Evolutionary conservation across 306 rosid species (phyloP), one percentile per base, ranked within the genome.

Genomic region (Rubus parviflorus): DNA sequence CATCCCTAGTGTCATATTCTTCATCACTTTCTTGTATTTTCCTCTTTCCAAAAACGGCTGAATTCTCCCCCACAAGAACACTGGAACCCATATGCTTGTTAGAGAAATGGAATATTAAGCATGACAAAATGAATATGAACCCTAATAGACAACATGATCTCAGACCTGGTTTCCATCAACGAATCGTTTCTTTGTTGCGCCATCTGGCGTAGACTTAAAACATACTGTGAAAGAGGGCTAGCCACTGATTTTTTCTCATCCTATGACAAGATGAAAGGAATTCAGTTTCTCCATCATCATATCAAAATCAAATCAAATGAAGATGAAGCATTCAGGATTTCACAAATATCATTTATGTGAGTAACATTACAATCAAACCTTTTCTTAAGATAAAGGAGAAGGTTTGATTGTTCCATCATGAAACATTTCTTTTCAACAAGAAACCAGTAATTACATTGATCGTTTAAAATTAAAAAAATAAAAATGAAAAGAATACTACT

Each of bases 141-240:
- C 51, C 6, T 30, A 75, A 16, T n/a, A 45, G 13, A 62, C 35
- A 78, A 64, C 23, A 15, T 42, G 72, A 77, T 71, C 66, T 41
- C 45, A 75, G 68, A 94, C 97, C 97, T 95, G 86, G 96, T 82
- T 85, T 95, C 97, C 74, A 42, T 82, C 86, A 95, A 83, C 7
- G 91, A 84, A 77, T 75, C 83, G 6, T 76, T 74, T 68, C 79
- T 89, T 80, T 89, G 90, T 68, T 85, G 79, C 58, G 97, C 93
- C 85, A 90, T 85, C 86, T 90, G 87, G 46, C 69, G 89, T 69
- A 90, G 88, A 25, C 81, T 86, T 41, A 62, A 45, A 12, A 81
- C 83, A 61, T 89, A 85, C 80, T 88, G 81, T 0, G 92, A 90
- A 60, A 92, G 81, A 76, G 97, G 86, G 86, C 97, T 90, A 60